Evolutionary conservation across 2,329 filamentous ascomycete species (phyloP).

Genomic region (Drechslerella stenobrocha): DNA sequence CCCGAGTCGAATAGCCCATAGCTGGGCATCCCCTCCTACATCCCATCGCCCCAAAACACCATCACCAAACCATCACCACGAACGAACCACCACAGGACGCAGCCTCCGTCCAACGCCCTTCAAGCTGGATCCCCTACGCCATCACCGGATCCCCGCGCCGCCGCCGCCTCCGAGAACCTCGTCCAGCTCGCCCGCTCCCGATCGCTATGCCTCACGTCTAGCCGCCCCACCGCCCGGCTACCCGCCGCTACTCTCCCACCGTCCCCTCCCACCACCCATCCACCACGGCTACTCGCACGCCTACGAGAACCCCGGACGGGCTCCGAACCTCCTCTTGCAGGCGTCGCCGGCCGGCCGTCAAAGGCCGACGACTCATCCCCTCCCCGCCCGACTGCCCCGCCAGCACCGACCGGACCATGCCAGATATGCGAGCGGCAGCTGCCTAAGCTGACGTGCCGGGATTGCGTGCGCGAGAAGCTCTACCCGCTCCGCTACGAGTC

Average conservation of each 20-base stretch:
- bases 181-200: constrained; percentile 39
- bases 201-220: constrained; percentile 42
- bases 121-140: constrained; percentile 48
- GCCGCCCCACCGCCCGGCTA: constrained; percentile 43
- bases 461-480: constrained; percentile 49
- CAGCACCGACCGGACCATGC: constrained; percentile 44
- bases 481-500: constrained; percentile 51
- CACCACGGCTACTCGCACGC: constrained; percentile 43
- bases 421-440: constrained; percentile 50
- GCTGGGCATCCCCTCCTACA: constrained; percentile 18
- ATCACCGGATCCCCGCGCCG: constrained; percentile 46
- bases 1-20: neutral
- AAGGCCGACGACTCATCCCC: constrained; percentile 31
- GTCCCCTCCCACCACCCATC: constrained; percentile 44
- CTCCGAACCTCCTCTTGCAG: constrained; percentile 26
- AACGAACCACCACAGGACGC: constrained; percentile 13
- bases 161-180: constrained; percentile 33
- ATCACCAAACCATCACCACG: constrained; percentile 9
- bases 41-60: constrained; percentile 13
- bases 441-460: constrained; percentile 49
- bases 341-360: constrained; percentile 22
- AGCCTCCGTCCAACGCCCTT: constrained; percentile 6
- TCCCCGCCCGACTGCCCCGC: constrained; percentile 26
- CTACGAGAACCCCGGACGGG: constrained; percentile 38
- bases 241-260: constrained; percentile 34